These are phyloP conservation scores for Petrea volubilis DNA, from an alignment of 257 asterid genomes.

Conservation along the genomic window DNA sequence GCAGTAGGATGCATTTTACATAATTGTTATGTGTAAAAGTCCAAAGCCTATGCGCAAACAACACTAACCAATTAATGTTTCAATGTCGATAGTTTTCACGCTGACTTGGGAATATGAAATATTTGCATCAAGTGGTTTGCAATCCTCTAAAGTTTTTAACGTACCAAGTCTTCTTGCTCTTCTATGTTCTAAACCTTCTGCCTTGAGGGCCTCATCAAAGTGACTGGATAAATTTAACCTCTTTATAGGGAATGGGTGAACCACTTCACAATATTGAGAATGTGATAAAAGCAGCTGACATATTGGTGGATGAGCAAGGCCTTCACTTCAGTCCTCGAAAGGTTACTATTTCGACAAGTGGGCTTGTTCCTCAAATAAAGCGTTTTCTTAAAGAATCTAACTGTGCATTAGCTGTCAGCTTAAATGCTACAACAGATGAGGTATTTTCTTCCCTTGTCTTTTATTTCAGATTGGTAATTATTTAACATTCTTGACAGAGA, in stretches of 20 bases:
- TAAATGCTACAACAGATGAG: constrained; percentile 97
- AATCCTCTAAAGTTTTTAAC: too few relatives aligned
- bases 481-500: constrained; percentile 8
- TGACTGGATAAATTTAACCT: constrained; percentile 7
- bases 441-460: constrained; percentile 35
- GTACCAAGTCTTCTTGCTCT: too few relatives aligned
- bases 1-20: too few relatives aligned
- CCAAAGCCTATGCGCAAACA: too few relatives aligned
- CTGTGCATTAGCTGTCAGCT: constrained; percentile 95
- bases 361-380: constrained; percentile 87
- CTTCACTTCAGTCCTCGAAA: constrained; percentile 97
- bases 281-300: constrained; percentile 86
- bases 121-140: not conserved
- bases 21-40: too few relatives aligned
- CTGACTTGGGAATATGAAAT: not conserved
- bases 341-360: constrained; percentile 94
- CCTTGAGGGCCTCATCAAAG: not conserved
- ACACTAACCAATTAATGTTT: not conserved
- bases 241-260: constrained; percentile 92
- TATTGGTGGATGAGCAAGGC: constrained; percentile 91
- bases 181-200: not conserved
- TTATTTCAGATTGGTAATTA: not conserved
- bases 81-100: constrained; percentile 2
- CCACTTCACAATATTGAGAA: constrained; percentile 93
- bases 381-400: constrained; percentile 83